These are phyloP conservation scores for Ophiostoma triangulosporum DNA, from an alignment of 2,329 filamentous ascomycete species.

Conservation along the genomic window DNA sequence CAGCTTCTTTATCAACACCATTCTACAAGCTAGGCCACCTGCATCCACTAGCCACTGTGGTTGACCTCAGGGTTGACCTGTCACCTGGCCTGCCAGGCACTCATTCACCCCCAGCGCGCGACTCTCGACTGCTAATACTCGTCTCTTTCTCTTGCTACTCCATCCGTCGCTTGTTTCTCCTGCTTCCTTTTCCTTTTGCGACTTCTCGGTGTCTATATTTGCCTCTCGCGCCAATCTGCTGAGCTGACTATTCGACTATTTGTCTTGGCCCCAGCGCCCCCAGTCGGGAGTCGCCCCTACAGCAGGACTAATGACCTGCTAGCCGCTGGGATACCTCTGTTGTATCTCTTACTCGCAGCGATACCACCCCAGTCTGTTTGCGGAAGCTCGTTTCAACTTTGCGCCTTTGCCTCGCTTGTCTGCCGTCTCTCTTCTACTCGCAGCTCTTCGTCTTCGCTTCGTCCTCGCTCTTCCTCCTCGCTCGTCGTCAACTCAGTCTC, in stretches of 20 bases:
- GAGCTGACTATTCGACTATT: not conserved
- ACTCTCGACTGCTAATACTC: not conserved
- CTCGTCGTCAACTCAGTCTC: not conserved
- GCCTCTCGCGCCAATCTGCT: not conserved
- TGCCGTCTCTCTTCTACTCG: not conserved
- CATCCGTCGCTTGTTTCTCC: not conserved
- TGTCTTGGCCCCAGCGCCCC: not conserved
- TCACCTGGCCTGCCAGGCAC: not conserved
- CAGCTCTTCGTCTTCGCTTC: not conserved
- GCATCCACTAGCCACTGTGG: not conserved
- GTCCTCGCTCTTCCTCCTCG: not conserved
- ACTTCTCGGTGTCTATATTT: not conserved
- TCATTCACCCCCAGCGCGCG: not conserved
- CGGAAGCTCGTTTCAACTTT: too few species aligned
- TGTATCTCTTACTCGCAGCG: too few species aligned
- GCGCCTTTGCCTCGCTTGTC: not conserved
- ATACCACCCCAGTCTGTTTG: too few species aligned
- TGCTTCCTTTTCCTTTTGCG: not conserved
- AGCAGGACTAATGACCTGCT: too few species aligned
- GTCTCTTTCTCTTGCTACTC: not conserved
- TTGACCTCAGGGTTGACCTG: not conserved
- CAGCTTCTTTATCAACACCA: not conserved
- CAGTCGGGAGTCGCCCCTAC: too few species aligned
- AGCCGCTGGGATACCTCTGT: too few species aligned
- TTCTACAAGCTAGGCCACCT: not conserved